Evolutionary conservation across 2,329 filamentous ascomycete genomes (phyloP).

Genomic region (Huntiella moniliformis): DNA sequence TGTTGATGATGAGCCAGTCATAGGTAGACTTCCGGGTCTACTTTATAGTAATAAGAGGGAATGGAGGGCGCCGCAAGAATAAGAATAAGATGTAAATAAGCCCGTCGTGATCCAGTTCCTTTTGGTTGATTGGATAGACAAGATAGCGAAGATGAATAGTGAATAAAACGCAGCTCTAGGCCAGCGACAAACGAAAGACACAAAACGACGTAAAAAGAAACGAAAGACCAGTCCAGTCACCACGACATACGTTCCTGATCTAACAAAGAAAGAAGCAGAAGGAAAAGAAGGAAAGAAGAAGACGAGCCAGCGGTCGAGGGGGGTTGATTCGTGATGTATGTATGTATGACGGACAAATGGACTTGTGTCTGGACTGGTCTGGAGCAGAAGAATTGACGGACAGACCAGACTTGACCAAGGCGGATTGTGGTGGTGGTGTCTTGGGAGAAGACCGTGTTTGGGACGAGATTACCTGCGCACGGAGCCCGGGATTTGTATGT

Average conservation of each 20-base stretch:
- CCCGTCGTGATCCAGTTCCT: too few relatives aligned
- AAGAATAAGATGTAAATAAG: too few relatives aligned
- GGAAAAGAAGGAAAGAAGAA: not conserved
- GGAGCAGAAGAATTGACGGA: not conserved
- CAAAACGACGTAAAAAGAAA: not conserved
- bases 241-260: too few relatives aligned
- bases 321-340: not conserved
- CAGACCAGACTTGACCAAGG: not conserved
- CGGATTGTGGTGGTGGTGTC: too few relatives aligned
- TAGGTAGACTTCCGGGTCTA: not conserved
- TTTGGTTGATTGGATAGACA: too few relatives aligned
- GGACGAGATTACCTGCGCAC: too few relatives aligned
- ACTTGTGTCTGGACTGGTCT: not conserved
- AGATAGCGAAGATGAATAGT: too few relatives aligned
- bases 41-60: too few relatives aligned
- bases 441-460: too few relatives aligned
- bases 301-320: not conserved
- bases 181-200: not conserved
- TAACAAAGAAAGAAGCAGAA: not conserved
- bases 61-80: too few relatives aligned
- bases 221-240: not conserved
- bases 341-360: not conserved
- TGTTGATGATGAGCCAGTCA: not conserved
- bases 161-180: constrained; percentile 1
- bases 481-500: too few relatives aligned